Evolutionary conservation across 208 protist genomes (phyloP).

Genomic region (Plasmodiophora brassicae): DNA sequence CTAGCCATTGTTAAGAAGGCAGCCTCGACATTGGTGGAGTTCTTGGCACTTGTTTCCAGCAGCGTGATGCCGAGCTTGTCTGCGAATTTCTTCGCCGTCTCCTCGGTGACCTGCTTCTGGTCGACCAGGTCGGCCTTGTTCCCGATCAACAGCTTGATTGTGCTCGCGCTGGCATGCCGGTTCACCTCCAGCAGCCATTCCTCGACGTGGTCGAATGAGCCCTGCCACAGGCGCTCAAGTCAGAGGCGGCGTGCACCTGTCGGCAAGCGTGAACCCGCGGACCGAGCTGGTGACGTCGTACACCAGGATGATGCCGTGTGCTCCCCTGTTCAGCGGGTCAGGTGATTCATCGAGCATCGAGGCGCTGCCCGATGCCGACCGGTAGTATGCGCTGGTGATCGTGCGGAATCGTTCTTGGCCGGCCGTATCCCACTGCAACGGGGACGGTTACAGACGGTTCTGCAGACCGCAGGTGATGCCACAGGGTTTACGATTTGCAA

Average conservation of each 20-base stretch:
- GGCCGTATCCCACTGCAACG: conserved; percentile 65
- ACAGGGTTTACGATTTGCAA: conserved; percentile 54
- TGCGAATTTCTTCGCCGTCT: conserved; percentile 55
- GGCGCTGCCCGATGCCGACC: conserved; percentile 26
- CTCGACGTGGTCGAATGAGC: conserved; percentile 61
- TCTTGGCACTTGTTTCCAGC: conserved; percentile 60
- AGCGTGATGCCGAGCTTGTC: conserved; percentile 54
- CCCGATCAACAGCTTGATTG: conserved; percentile 59
- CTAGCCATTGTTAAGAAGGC: conserved; percentile 35
- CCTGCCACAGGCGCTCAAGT: too few species aligned
- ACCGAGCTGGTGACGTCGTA: conserved; percentile 63
- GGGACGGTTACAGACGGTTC: conserved; percentile 40
- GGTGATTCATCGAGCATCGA: not conserved
- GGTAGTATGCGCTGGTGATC: conserved; percentile 64
- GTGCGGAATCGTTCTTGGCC: conserved; percentile 68
- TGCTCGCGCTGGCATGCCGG: conserved; percentile 50
- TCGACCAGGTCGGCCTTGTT: conserved; percentile 59
- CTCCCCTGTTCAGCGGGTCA: too few species aligned
- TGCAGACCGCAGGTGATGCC: too few species aligned
- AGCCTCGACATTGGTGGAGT: conserved; percentile 40
- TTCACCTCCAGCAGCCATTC: conserved; percentile 59
- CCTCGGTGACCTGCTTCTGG: conserved; percentile 46
- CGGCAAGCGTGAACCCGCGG: too few species aligned
- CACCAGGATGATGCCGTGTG: conserved; percentile 64
- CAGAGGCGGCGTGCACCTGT: too few species aligned